Evolutionary conservation across 2,329 filamentous ascomycete genomes (phyloP), one percentile per base, ranked within the genome.

Genomic region (Mycosphaerella sp.): DNA sequence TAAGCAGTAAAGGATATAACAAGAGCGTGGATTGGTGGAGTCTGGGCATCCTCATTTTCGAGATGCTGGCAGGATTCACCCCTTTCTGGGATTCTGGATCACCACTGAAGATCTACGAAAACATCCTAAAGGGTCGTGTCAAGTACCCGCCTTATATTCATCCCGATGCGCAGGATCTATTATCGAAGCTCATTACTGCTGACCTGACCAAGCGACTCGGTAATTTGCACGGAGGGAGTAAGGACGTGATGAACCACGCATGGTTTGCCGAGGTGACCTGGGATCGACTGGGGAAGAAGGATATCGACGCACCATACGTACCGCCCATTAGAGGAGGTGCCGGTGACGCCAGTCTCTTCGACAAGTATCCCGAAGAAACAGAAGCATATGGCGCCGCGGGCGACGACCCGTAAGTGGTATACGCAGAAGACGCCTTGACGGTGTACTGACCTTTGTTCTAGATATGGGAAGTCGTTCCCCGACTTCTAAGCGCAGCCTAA

Each of bases 11-110:
- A 75, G 93, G 93, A 50, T 98, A 98, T 78, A 98, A 98, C 78
- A 98, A 97, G 73, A 96, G 92, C 40, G 93, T 98, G 14, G 93
- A 98, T 71, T 98, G 93, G 93, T 98, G 93, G 93, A 97, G 92
- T 50, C 80, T 98, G 55, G 93, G 93, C 44, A 97, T 98, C 69
- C 77, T 98, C 64, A 97, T 98, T 71, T 98, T 96, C 72, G 93
- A 98, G 78, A 98, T 98, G 93, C 82, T 98, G 38, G 97, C 93
- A 70, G 93, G 93, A 29, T 98, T 96, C 74, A 98, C 93, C 4
- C 93, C 93, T 4, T 98, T 98, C 77, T 98, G 93, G 92, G 93
- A 98, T 71, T 89, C 88, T 65, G 93, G 92, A 52, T 95, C 89
- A 43, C 92, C 93, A 2, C 95, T 98, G 83, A 96, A 95, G 75